phyloP scores from a whole-genome alignment of 805 yeast genomes.

The Myxozyma lipomycoides region DNA sequence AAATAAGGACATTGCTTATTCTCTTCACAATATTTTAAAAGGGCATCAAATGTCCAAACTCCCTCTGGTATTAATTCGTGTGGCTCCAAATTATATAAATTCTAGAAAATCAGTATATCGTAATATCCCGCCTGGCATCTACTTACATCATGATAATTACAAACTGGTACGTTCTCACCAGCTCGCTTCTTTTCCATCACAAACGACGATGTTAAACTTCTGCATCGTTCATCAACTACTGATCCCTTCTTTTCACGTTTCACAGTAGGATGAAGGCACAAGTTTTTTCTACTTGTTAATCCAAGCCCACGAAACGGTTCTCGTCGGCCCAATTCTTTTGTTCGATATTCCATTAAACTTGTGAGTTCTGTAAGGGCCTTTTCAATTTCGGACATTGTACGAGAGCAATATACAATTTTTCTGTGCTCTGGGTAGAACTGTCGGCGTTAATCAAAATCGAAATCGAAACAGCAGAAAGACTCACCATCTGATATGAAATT shows the following conservation, averaged over 20 bases:
- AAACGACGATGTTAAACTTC: slow-evolving; percentile 90
- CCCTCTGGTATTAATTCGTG: slow-evolving; percentile 88
- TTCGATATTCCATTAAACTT: slow-evolving; percentile 79
- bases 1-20: slow-evolving; percentile 92
- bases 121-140: neutral
- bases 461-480: neutral
- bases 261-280: slow-evolving; percentile 86
- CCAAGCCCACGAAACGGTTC: slow-evolving; percentile 96
- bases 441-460: neutral
- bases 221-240: slow-evolving; percentile 92
- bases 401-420: slow-evolving; percentile 93
- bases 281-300: slow-evolving; percentile 86
- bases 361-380: slow-evolving; percentile 91
- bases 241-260: slow-evolving; percentile 85
- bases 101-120: slow-evolving; percentile 33
- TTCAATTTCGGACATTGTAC: slow-evolving; percentile 99
- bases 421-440: slow-evolving; percentile 84
- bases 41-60: slow-evolving; percentile 86
- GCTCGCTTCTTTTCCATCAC: slow-evolving; percentile 62
- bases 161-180: slow-evolving; percentile 58
- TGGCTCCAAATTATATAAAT: slow-evolving; percentile 79
- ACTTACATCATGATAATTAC: slow-evolving; percentile 76
- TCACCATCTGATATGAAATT: slow-evolving; percentile 82
- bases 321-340: slow-evolving; percentile 73
- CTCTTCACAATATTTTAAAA: slow-evolving; percentile 70